Evolutionary conservation across 2,329 filamentous ascomycete genomes (phyloP), one percentile per base, ranked within the genome.

Genomic region (Calonectria henricotiae): DNA sequence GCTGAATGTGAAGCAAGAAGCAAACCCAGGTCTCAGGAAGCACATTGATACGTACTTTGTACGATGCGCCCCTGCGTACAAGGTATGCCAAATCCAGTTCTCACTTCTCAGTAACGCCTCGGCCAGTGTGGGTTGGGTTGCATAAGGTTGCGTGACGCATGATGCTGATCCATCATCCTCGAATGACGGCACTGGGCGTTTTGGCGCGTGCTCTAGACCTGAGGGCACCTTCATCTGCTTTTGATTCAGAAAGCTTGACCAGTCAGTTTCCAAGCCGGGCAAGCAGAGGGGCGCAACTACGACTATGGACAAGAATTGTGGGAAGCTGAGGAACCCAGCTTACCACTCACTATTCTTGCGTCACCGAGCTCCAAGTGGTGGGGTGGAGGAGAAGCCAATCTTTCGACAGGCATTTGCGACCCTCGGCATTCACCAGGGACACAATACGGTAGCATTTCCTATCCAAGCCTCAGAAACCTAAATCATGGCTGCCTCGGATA

Each of bases 121-220:
- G n/a, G 25, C 27, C 37, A 27, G 65, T n/a, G 65, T 44, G 46
- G 58, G 46, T 49, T 60, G 66, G 58, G 46, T 49, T 60, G 66
- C 66, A 68, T 68, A 60, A 68, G 62, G 41, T 25, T 54, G 41
- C 17, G 60, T 62, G 60, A 64, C 41, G 66, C 66, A 68, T 68
- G 60, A 68, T 35, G 66, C 27, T 60, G 60, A 68, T 68, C 66
- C 20, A 58, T 55, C 51, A 15, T 4, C 12, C 32, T 58, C 13
- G 51, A 25, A 58, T 25, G 51, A 58, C 51, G 51, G 51, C 51
- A 39, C 51, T 39, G 35, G n/a, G 5, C 20, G 37, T 25, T 39
- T 27, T 41, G 51, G 32, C 35, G 32, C 51, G 51, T 58, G 51
- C 51, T 15, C 32, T 25, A 25, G 35, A 35, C 5, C 32, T n/a